Conservation (phyloP, 176 grass and related monocot genomes). For the Oryza australiensis region DNA sequence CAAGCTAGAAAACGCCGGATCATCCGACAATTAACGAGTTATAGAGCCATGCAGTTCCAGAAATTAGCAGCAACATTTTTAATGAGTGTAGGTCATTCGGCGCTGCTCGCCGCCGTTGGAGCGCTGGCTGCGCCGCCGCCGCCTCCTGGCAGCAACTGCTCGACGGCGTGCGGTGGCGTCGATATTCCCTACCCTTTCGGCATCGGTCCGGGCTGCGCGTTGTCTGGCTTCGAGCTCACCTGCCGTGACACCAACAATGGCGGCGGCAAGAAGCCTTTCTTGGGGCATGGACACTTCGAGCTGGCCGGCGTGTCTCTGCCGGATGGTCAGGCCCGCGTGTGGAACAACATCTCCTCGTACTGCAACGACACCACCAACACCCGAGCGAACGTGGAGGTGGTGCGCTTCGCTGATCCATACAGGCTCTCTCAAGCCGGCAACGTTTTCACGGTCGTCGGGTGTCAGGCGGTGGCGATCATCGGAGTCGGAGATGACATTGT, state of each 20-base stretch:
- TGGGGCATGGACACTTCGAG: neutral
- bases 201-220: neutral
- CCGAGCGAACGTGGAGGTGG: too few species aligned
- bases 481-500: neutral
- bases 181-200: neutral
- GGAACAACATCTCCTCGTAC: conserved; percentile 11
- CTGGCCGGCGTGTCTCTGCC: neutral
- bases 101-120: neutral
- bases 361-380: neutral
- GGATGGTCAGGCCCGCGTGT: neutral
- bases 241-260: neutral
- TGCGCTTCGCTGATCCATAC: neutral
- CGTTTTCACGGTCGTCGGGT: conserved; percentile 20
- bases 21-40: too few species aligned
- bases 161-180: neutral
- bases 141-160: neutral
- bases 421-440: conserved; percentile 12
- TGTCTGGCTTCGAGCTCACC: neutral
- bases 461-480: neutral
- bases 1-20: too few species aligned
- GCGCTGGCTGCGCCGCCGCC: too few species aligned
- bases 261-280: neutral
- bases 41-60: neutral
- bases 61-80: neutral
- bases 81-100: neutral